Evolutionary conservation across 1,139 yeast genomes (phyloP).

Genomic region (Hanseniaspora gamundiae): DNA sequence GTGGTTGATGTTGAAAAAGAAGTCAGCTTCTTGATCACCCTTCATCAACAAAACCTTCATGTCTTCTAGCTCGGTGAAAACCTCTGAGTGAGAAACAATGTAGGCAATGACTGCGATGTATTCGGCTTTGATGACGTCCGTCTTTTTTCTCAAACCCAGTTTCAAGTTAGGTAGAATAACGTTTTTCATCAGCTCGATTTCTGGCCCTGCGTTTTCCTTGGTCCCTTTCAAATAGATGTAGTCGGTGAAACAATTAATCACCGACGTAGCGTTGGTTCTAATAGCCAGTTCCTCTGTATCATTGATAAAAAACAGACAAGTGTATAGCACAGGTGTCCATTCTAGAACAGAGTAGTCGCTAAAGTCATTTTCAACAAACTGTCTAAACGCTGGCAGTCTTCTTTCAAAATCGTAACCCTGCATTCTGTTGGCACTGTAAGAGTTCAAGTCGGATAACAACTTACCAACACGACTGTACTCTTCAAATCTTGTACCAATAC

Average conservation of each 20-base stretch:
- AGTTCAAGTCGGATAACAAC: constrained; percentile 52
- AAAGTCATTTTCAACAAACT: constrained; percentile 43
- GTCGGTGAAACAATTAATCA: constrained; percentile 57
- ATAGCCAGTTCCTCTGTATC: constrained; percentile 75
- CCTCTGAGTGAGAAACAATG: constrained; percentile 39
- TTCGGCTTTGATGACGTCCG: constrained; percentile 59
- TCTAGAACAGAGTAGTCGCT: constrained; percentile 36
- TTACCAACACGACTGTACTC: constrained; percentile 36
- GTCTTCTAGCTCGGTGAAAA: constrained; percentile 46
- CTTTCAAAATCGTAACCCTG: constrained; percentile 72
- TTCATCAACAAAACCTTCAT: constrained; percentile 52
- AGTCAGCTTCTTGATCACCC: constrained; percentile 76
- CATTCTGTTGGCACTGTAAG: constrained; percentile 50
- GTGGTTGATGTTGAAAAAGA: constrained; percentile 70
- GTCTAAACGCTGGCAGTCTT: constrained; percentile 52
- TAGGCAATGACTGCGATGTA: constrained; percentile 57
- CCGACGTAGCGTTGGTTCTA: constrained; percentile 63
- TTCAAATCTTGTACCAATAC: constrained; percentile 43
- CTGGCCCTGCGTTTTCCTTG: constrained; percentile 28
- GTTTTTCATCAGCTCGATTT: constrained; percentile 37
- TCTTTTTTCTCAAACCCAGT: constrained; percentile 50
- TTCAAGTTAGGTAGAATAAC: constrained; percentile 56
- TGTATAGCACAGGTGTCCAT: constrained; percentile 72
- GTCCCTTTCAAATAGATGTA: constrained; percentile 30
- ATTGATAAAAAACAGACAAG: constrained; percentile 56